Conservation (phyloP, 768 basidiomycete species). For the Panellus pusillus region DNA sequence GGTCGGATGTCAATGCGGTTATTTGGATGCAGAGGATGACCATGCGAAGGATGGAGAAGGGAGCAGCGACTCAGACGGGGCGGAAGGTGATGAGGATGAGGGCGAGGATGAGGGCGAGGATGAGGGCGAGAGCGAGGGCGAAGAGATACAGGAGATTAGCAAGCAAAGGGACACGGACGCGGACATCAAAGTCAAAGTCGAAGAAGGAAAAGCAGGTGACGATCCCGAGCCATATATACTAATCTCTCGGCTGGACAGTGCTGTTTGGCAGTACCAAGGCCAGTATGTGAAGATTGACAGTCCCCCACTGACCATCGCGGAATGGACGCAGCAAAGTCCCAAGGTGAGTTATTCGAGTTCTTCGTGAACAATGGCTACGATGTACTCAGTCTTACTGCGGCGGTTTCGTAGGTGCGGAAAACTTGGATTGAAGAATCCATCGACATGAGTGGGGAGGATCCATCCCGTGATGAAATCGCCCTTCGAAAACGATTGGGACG, state of each 20-base stretch:
- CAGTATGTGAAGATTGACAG: slow-evolving; percentile 23
- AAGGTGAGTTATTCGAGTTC: not conserved
- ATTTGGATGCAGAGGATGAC: not conserved
- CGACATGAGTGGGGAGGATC: not conserved
- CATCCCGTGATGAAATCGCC: slow-evolving; percentile 1
- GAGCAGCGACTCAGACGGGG: not conserved
- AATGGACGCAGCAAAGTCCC: slow-evolving; percentile 25
- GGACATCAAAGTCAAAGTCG: not conserved
- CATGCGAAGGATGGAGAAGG: not conserved
- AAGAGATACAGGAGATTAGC: not conserved
- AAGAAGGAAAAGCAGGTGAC: not conserved
- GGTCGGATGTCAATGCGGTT: too few species aligned
- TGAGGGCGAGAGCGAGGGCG: not conserved
- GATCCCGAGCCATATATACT: not conserved
- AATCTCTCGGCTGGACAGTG: slow-evolving; percentile 17
- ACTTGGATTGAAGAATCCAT: slow-evolving; percentile 1
- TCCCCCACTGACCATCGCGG: slow-evolving; percentile 23
- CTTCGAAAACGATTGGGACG: slow-evolving; percentile 2
- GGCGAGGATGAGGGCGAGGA: not conserved
- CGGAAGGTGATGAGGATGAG: too few species aligned
- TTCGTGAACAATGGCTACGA: not conserved
- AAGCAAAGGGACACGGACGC: not conserved
- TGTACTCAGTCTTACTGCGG: too few species aligned
- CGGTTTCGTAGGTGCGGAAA: not conserved
- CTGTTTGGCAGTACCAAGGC: slow-evolving; percentile 32